A percentile compares a stretch with the other conserved stretches of the same genome.
phyloP scores from a whole-genome alignment of 352 stramenopile genomes.

The Thalassiosira exigua region DNA sequence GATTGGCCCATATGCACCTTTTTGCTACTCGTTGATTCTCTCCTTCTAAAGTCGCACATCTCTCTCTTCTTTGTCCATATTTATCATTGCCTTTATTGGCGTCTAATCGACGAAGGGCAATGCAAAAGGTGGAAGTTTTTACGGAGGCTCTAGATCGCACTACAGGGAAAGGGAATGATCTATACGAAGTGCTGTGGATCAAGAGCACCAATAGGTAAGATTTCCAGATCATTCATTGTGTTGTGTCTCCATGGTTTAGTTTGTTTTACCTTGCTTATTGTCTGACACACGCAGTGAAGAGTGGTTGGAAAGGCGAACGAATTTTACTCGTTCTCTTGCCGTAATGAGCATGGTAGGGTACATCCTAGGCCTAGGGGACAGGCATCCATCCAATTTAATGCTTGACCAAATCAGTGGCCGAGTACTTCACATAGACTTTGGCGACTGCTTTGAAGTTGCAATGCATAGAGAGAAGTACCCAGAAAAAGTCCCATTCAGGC shows the following conservation, averaged over 20 bases:
- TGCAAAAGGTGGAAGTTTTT: constrained; percentile 99
- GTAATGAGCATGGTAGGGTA: constrained; percentile 99
- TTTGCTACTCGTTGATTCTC: no score
- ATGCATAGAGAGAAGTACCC: constrained; percentile 99
- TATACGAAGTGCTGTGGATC: constrained; percentile 99
- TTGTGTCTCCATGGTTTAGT: background rate
- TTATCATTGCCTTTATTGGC: no score
- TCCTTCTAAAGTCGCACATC: no score
- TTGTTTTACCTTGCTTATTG: constrained; percentile 9
- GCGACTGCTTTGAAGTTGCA: constrained; percentile 97
- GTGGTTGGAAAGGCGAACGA: constrained; percentile 97
- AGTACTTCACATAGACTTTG: constrained; percentile 93
- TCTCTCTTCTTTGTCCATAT: no score
- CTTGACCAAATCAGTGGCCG: constrained; percentile 97
- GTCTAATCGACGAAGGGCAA: no score
- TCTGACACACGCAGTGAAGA: constrained; percentile 93
- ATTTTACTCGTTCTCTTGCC: constrained; percentile 95
- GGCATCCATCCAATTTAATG: constrained; percentile 99
- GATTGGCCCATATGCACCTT: no score
- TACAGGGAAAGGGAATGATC: constrained; percentile 91
- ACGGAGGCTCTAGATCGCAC: constrained; percentile 91
- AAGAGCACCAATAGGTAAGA: constrained; percentile 91
- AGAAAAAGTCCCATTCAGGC: constrained; percentile 98
- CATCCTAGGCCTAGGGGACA: constrained; percentile 98
- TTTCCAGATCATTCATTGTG: background rate